Conservation (phyloP, 2,329 filamentous ascomycete species). For the Diplodia corticola region DNA sequence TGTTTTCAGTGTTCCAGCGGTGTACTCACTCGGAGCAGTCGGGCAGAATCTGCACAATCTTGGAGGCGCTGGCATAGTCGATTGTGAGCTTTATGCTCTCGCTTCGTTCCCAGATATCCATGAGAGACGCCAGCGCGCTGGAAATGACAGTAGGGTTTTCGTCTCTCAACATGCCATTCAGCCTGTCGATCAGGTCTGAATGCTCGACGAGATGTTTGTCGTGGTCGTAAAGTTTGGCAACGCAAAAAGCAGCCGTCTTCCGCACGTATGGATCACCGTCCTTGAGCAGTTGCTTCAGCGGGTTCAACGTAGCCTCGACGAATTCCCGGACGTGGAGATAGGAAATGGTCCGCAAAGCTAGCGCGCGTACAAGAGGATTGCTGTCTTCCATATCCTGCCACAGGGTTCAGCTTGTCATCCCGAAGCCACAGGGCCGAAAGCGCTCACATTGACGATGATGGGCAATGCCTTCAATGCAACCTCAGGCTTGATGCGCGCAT, state of each 20-base stretch:
- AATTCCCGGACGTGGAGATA: slow-evolving; percentile 97
- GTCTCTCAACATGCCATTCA: slow-evolving; percentile 87
- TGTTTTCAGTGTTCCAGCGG: slow-evolving; percentile 23
- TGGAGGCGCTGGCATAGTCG: slow-evolving; percentile 95
- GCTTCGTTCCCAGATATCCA: slow-evolving; percentile 98
- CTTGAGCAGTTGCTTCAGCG: slow-evolving; percentile 78
- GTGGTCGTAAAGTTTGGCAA: slow-evolving; percentile 97
- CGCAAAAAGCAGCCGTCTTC: slow-evolving; percentile 94
- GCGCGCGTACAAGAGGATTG: slow-evolving; percentile 87
- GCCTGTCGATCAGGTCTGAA: slow-evolving; percentile 86
- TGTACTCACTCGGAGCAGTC: slow-evolving; percentile 89
- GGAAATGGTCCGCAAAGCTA: slow-evolving; percentile 92
- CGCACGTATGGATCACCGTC: slow-evolving; percentile 94
- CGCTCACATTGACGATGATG: slow-evolving; percentile 72
- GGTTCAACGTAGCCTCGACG: slow-evolving; percentile 82
- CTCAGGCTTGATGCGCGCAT: slow-evolving; percentile 90
- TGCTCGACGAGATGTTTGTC: slow-evolving; percentile 85
- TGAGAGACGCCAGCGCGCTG: slow-evolving; percentile 83
- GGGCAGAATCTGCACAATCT: slow-evolving; percentile 93
- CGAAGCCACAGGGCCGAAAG: background rate
- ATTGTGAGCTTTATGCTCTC: slow-evolving; percentile 98
- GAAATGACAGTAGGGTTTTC: slow-evolving; percentile 98
- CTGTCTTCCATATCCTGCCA: slow-evolving; percentile 84
- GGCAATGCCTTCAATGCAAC: slow-evolving; percentile 91
- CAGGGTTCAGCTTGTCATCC: slow-evolving; percentile 14